phyloP scores from a whole-genome alignment of 192 early-diverging fungal genomes.

The Backusella australiensis region DNA sequence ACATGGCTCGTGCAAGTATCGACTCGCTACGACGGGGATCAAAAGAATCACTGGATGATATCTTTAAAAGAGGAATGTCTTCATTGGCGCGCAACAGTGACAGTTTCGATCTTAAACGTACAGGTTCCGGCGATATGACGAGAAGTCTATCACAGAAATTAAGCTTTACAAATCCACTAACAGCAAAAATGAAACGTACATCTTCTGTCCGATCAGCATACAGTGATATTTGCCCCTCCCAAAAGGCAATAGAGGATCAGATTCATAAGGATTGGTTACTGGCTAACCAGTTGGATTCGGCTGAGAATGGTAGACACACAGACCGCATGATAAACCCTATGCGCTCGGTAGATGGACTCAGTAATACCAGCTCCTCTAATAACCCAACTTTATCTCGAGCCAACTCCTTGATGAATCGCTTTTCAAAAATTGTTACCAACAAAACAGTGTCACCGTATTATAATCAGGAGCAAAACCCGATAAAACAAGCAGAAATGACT shows the following conservation, averaged over 20 bases:
- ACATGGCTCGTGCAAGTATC: conserved; percentile 19
- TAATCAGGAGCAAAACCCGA: background rate
- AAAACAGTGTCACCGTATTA: conserved; percentile 4
- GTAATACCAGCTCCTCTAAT: background rate
- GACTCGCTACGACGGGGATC: conserved; percentile 22
- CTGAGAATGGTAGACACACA: background rate
- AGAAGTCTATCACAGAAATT: conserved; percentile 17
- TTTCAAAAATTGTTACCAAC: conserved; percentile 10
- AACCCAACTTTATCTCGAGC: background rate
- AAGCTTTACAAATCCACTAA: conserved; percentile 5
- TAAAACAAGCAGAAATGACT: background rate
- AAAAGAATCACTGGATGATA: conserved; percentile 27
- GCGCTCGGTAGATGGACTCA: background rate
- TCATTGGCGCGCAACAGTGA: background rate
- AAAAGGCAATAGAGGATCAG: conserved; percentile 11
- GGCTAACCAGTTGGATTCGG: conserved; percentile 7
- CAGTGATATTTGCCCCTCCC: background rate
- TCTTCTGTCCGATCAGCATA: background rate
- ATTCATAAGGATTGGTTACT: conserved; percentile 11
- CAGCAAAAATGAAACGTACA: conserved; percentile 4
- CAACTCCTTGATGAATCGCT: background rate
- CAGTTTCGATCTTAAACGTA: conserved; percentile 4
- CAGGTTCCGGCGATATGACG: conserved; percentile 12
- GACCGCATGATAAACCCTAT: background rate
- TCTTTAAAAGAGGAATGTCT: conserved; percentile 4